A percentile compares a stretch with the other conserved stretches of the same genome.
Conservation (phyloP, 2,329 filamentous ascomycete genomes). For the Arachnopeziza araneosa region DNA sequence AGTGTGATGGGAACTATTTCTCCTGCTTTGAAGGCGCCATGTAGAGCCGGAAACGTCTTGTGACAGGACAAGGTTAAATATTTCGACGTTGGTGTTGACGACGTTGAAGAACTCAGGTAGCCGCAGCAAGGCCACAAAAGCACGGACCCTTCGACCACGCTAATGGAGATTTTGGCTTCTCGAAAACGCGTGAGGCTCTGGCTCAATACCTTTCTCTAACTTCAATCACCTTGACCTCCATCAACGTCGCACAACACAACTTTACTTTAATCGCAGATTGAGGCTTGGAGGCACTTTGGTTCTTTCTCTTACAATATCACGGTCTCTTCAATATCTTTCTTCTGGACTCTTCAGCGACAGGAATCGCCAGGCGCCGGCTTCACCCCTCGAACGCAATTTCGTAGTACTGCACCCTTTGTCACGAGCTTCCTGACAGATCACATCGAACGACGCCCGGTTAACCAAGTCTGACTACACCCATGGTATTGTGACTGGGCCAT, state of each 20-base stretch:
- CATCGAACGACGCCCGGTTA: not conserved
- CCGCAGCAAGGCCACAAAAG: no score
- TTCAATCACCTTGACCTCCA: no score
- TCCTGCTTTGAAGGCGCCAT: no score
- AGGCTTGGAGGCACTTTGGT: not conserved
- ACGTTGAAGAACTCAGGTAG: no score
- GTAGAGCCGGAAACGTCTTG: no score
- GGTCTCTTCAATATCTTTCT: not conserved
- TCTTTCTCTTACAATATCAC: not conserved
- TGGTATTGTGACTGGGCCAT: slow-evolving; percentile 19
- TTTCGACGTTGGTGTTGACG: no score
- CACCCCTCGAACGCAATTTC: not conserved
- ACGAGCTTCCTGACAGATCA: not conserved
- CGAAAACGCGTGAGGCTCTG: no score
- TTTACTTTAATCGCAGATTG: not conserved
- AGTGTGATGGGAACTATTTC: no score
- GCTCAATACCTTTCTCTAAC: no score
- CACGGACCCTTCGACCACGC: no score
- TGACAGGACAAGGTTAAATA: no score
- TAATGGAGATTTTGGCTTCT: no score
- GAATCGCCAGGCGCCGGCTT: not conserved
- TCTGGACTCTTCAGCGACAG: not conserved
- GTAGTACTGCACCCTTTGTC: not conserved
- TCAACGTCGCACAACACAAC: not conserved
- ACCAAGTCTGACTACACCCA: not conserved